These are phyloP conservation scores for Daedaleopsis nitida DNA, from an alignment of 768 basidiomycete species.

Conservation along the genomic window DNA sequence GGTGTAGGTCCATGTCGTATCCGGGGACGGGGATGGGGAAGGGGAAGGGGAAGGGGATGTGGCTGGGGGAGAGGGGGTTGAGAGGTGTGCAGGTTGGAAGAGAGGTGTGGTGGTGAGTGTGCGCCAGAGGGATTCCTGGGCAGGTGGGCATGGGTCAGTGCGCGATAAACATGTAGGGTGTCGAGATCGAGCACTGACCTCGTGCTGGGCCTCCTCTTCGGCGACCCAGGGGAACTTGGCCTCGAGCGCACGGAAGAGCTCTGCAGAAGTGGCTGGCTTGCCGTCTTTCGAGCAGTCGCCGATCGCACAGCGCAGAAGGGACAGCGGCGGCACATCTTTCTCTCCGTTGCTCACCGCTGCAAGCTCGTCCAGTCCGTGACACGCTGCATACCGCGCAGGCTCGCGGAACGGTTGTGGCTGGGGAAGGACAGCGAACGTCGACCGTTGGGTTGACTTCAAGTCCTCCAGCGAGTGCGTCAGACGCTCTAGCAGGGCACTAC, in stretches of 20 bases:
- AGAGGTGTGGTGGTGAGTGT: constrained; percentile 54
- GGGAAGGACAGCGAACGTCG: constrained; percentile 60
- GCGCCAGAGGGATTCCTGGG: constrained; percentile 58
- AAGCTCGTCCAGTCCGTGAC: constrained; percentile 46
- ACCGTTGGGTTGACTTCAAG: constrained; percentile 56
- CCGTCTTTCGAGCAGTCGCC: constrained; percentile 45
- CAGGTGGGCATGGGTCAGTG: not conserved
- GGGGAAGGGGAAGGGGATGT: not conserved
- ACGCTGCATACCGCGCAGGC: constrained; percentile 43
- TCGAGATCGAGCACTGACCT: constrained; percentile 43
- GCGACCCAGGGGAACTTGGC: constrained; percentile 59
- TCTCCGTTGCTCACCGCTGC: constrained; percentile 26
- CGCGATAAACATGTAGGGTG: not conserved
- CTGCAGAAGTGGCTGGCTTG: constrained; percentile 52
- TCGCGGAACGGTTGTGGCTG: constrained; percentile 54
- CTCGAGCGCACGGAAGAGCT: constrained; percentile 61
- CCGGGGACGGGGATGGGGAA: constrained; percentile 1
- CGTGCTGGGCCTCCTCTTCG: constrained; percentile 50
- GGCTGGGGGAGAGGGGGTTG: not conserved
- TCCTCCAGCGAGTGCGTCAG: constrained; percentile 57
- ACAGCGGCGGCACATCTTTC: constrained; percentile 46
- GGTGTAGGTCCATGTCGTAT: constrained; percentile 41
- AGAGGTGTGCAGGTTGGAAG: constrained; percentile 38
- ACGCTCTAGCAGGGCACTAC: constrained; percentile 53
- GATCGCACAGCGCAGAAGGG: constrained; percentile 66